Conservation (phyloP, 2,329 filamentous ascomycete species). For the Cadophora sp. region DNA sequence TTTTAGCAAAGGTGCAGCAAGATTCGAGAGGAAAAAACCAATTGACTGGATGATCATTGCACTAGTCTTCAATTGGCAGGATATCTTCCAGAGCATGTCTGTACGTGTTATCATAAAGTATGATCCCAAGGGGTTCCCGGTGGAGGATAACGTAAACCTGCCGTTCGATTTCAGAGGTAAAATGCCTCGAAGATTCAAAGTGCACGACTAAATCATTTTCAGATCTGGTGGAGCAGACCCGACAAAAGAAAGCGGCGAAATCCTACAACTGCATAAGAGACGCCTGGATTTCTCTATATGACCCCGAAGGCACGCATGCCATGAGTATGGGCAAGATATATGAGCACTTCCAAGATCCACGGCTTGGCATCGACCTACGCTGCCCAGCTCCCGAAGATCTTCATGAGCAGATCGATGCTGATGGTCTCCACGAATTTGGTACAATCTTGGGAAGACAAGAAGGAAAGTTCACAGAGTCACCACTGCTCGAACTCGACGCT, state of each 20-base stretch:
- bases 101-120: constrained; percentile 16
- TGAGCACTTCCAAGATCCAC: constrained; percentile 7
- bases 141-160: constrained; percentile 13
- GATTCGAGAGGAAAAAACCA: background rate
- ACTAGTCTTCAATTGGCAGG: constrained; percentile 18
- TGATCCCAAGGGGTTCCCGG: background rate
- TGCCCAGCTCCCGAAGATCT: background rate
- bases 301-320: background rate
- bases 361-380: constrained; percentile 13
- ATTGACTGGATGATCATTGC: constrained; percentile 23
- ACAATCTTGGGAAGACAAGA: constrained; percentile 5
- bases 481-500: constrained; percentile 6
- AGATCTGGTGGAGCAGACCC: constrained; percentile 4
- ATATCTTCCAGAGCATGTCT: constrained; percentile 14
- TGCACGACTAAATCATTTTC: background rate
- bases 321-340: constrained; percentile 13
- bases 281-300: constrained; percentile 17
- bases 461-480: background rate
- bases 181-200: background rate
- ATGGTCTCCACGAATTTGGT: constrained; percentile 11
- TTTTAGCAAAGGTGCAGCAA: background rate
- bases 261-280: constrained; percentile 14
- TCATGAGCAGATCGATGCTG: constrained; percentile 5
- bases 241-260: constrained; percentile 6
- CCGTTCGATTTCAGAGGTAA: constrained; percentile 15